Percentiles rank a stretch among this genome's conserved stretches.
phyloP scores from a whole-genome alignment of 2,329 filamentous ascomycete species.

The Trichoderma aggressivum region DNA sequence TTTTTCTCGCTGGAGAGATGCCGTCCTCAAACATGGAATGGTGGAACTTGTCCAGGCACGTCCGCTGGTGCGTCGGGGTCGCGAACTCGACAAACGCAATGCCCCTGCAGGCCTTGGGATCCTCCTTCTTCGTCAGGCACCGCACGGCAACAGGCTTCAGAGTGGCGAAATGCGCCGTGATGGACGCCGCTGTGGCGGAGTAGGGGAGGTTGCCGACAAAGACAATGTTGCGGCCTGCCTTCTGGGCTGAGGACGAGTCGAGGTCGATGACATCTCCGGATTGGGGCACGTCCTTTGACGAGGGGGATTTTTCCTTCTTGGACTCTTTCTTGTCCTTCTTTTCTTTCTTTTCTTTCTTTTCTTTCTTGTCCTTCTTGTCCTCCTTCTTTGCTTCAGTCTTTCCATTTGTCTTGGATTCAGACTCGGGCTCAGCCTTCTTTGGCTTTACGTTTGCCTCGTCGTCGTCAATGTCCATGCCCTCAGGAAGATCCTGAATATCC shows the following conservation, averaged over 20 bases:
- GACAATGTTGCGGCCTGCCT: constrained; percentile 33
- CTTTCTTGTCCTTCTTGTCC: constrained; percentile 26
- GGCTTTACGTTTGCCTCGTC: constrained; percentile 29
- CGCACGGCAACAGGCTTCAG: constrained; percentile 54
- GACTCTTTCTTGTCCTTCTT: constrained; percentile 20
- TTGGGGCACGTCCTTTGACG: background rate
- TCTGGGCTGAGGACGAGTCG: constrained; percentile 19
- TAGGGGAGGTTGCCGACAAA: constrained; percentile 77
- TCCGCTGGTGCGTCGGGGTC: constrained; percentile 85
- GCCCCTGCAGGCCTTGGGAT: constrained; percentile 63
- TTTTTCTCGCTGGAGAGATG: constrained; percentile 59
- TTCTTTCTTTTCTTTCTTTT: constrained; percentile 25
- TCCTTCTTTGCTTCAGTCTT: constrained; percentile 31
- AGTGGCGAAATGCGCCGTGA: constrained; percentile 73
- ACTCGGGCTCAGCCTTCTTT: constrained; percentile 36
- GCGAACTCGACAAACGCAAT: constrained; percentile 89
- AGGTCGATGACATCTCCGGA: constrained; percentile 34
- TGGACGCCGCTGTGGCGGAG: constrained; percentile 66
- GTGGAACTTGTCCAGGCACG: constrained; percentile 85
- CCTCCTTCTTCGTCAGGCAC: constrained; percentile 64
- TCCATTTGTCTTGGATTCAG: constrained; percentile 29
- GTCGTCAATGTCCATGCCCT: constrained; percentile 33
- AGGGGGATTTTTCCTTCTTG: constrained; percentile 16
- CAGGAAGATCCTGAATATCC: constrained; percentile 37
- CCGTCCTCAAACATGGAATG: constrained; percentile 70